Base-by-base conservation (phyloP, 176 grass and related monocot species). In the Oryza rufipogon region DNA sequence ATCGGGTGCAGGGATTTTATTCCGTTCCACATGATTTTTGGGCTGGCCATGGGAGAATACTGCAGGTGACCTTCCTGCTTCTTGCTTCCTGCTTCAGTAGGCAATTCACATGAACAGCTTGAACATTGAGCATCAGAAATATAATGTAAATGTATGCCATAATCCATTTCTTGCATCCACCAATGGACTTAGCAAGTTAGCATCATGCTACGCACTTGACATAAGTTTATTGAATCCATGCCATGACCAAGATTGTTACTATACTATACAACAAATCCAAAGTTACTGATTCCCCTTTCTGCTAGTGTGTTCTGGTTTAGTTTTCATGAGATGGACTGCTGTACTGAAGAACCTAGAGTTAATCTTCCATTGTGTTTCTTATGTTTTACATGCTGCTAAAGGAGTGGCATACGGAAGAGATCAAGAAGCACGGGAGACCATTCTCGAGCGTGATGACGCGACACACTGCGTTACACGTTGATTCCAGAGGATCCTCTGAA, bases 71-170 rank as follows among this genome's bases (percentile, higher is more conserved):
- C 54, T n/a, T 58, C 54, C 19, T 58, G 58, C 20, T n/a, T 58
- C 54, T 7, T 58, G 58, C 20, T 39, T 65, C 51, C 30, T 91
- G 68, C 54, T 88, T 88, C 74, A 78, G 39, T 30, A 66, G 84
- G 45, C 64, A 51, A 68, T 30, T 88, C 28, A 66, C 82, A 78
- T 77, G 80, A 44, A 65, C 67, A 47, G 76, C 74, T 82, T 82
- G 72, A 70, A 61, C 20, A 38, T 85, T 72, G 64, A 60, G 33
- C 42, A 90, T 70, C 69, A 76, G 44, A 85, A 85, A 90, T 66
- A 87, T 73, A 86, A 69, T 75, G 2, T 45, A 85, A 58, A 77
- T 38, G 5, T 38, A 47, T 82, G 54, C 84, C 86, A 10, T 61
- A 69, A 58, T 81, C 68, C 86, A 81, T 68, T 68, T 87, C 54